phyloP scores from a whole-genome alignment of 176 grass and related monocot genomes.

The Zea luxurians region DNA sequence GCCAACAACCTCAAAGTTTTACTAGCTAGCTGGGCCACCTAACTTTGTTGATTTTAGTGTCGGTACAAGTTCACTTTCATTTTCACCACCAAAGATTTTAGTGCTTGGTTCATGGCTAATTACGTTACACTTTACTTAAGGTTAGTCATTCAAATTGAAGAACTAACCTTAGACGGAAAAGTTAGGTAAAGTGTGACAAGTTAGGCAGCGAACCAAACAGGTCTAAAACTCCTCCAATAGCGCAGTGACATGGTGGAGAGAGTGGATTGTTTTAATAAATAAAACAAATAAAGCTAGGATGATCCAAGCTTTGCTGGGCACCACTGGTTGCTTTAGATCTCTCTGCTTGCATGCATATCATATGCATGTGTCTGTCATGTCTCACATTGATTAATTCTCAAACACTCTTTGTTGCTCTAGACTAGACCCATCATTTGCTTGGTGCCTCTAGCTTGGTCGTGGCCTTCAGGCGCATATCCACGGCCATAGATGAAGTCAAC shows the following conservation, averaged over 20 bases:
- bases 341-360: neutral
- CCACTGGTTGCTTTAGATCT: constrained; percentile 13
- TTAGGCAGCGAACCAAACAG: too few species aligned
- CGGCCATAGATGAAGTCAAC: too few species aligned
- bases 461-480: neutral
- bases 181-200: too few species aligned
- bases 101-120: too few species aligned
- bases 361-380: constrained; percentile 2
- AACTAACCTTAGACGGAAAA: too few species aligned
- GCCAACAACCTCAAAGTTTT: constrained; percentile 20
- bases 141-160: too few species aligned
- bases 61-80: neutral
- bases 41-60: constrained; percentile 21
- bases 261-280: constrained; percentile 13
- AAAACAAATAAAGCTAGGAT: constrained; percentile 1
- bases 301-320: constrained; percentile 26
- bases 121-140: too few species aligned
- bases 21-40: neutral
- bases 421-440: neutral
- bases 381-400: constrained; percentile 24
- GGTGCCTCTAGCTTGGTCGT: neutral
- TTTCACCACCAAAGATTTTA: constrained; percentile 9
- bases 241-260: neutral
- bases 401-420: neutral
- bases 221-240: neutral